Conservation (phyloP, 164 flowering plant species). For the Umbellularia californica region DNA sequence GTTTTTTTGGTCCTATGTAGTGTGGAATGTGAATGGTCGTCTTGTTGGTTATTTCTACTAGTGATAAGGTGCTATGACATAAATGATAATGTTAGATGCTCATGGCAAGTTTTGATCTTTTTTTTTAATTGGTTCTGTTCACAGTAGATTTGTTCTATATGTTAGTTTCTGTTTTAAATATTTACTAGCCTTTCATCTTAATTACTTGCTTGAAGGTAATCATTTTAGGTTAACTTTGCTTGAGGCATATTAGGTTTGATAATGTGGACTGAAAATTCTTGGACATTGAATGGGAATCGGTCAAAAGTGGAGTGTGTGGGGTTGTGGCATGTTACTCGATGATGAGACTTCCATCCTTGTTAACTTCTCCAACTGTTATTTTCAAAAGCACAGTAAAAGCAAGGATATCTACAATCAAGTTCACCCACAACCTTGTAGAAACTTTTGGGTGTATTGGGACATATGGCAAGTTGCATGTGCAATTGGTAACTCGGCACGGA, state of each 20-base stretch:
- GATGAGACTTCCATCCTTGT: not conserved
- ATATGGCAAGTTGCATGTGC: not conserved
- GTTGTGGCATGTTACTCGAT: not conserved
- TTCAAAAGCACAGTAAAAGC: not conserved
- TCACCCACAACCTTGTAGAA: not conserved
- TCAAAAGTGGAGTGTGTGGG: not conserved
- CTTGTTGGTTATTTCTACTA: not conserved
- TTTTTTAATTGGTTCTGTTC: not conserved
- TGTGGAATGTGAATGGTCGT: not conserved
- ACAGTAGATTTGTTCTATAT: not conserved
- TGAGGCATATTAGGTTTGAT: not conserved
- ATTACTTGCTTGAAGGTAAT: not conserved
- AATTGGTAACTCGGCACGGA: not conserved
- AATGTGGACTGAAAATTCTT: not conserved
- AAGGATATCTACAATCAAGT: not conserved
- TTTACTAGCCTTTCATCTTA: not conserved
- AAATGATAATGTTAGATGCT: not conserved
- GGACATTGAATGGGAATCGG: not conserved
- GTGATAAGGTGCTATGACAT: not conserved
- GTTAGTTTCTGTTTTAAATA: too few species aligned
- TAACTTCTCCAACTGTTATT: not conserved
- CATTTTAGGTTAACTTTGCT: not conserved
- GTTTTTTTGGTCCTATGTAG: not conserved
- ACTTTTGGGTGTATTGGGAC: not conserved
- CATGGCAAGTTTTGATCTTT: too few species aligned